phyloP scores from a whole-genome alignment of 768 basidiomycete species.

The Termitomyces sp. region DNA sequence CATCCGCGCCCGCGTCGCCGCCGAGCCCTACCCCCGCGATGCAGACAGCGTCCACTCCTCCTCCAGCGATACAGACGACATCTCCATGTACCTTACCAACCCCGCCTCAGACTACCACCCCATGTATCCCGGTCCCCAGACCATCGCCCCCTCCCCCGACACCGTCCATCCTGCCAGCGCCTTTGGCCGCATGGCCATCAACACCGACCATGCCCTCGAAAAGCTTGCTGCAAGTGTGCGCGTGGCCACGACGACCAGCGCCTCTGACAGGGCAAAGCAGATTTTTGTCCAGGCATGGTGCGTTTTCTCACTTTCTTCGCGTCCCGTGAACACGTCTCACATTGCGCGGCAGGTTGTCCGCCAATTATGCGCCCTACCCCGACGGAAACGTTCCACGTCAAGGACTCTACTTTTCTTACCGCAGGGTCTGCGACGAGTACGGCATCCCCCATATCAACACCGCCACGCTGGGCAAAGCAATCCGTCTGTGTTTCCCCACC shows the following conservation, averaged over 20 bases:
- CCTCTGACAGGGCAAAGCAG: constrained; percentile 87
- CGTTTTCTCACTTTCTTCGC: constrained; percentile 20
- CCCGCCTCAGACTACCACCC: constrained; percentile 55
- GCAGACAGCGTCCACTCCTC: constrained; percentile 84
- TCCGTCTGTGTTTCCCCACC: constrained; percentile 87
- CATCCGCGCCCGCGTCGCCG: constrained; percentile 72
- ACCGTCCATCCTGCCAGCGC: constrained; percentile 63
- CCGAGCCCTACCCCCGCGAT: constrained; percentile 83
- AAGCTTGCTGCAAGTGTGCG: constrained; percentile 85
- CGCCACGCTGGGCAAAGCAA: constrained; percentile 91
- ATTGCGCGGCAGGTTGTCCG: constrained; percentile 56
- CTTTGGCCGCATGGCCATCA: constrained; percentile 73
- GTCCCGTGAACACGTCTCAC: not conserved
- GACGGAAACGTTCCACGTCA: constrained; percentile 93
- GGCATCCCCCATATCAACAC: constrained; percentile 94
- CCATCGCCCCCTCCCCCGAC: constrained; percentile 43
- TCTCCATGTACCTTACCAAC: constrained; percentile 66
- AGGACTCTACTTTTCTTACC: constrained; percentile 91
- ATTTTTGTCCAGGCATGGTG: constrained; percentile 92
- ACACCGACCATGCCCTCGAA: constrained; percentile 73
- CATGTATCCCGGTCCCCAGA: constrained; percentile 51
- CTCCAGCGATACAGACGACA: constrained; percentile 85
- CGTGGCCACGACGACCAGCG: constrained; percentile 85
- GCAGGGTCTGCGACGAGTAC: constrained; percentile 87
- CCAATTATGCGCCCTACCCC: constrained; percentile 86